A percentile compares a stretch with the other conserved stretches of the same genome.
Evolutionary conservation across 345 rosid species (phyloP).

Genomic region (Lenwebbia sp.): DNA sequence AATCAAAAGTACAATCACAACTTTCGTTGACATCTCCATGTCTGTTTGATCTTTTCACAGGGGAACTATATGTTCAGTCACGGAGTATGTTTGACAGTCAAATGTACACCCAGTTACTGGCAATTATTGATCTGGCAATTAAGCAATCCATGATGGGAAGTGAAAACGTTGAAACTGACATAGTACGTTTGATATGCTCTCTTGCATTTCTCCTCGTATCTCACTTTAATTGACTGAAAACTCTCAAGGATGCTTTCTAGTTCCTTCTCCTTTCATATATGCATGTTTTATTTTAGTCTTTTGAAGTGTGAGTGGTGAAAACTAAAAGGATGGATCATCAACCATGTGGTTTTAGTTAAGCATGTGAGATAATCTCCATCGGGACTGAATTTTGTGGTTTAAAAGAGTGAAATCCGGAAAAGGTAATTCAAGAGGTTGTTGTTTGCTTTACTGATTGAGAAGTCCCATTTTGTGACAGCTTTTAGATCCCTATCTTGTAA

Average conservation of each 20-base stretch:
- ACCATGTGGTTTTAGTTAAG: background rate
- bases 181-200: constrained; percentile 31
- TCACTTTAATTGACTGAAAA: background rate
- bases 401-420: background rate
- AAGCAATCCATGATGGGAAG: constrained; percentile 38
- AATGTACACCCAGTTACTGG: constrained; percentile 72
- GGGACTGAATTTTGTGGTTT: background rate
- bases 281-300: background rate
- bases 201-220: background rate
- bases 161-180: constrained; percentile 67
- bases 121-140: constrained; percentile 53
- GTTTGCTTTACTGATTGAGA: background rate
- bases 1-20: background rate
- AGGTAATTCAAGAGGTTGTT: background rate
- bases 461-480: background rate
- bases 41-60: constrained; percentile 29
- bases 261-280: background rate
- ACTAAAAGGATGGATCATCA: background rate
- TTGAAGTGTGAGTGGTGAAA: background rate
- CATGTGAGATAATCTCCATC: background rate
- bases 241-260: background rate
- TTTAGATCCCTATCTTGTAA: background rate
- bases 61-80: constrained; percentile 84
- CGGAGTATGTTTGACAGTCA: constrained; percentile 70
- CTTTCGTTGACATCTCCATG: background rate